Conservation (phyloP, 768 basidiomycete genomes). For the Amanita jacksonii region DNA sequence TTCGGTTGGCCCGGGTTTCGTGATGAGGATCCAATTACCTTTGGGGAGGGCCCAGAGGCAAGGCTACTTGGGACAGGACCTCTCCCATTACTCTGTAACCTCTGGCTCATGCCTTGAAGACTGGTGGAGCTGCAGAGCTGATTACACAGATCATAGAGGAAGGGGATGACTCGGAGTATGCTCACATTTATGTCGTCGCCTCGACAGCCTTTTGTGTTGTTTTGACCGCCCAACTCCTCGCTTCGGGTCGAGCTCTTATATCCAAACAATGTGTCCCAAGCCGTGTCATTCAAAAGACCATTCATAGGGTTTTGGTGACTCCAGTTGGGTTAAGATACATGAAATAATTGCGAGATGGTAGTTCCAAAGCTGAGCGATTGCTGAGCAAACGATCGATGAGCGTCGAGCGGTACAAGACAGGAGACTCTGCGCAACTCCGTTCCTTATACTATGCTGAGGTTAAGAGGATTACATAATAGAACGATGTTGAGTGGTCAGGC, state of each 20-base stretch:
- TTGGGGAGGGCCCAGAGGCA: slow-evolving; percentile 14
- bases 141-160: slow-evolving; percentile 4
- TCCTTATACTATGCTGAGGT: neutral
- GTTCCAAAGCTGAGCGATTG: too few relatives aligned
- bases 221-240: neutral
- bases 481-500: neutral
- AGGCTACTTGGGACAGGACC: slow-evolving; percentile 12
- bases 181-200: slow-evolving; percentile 1
- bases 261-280: neutral
- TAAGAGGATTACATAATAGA: neutral
- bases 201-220: neutral
- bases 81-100: slow-evolving; percentile 15
- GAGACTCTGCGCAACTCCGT: too few relatives aligned
- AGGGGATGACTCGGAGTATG: slow-evolving; percentile 2
- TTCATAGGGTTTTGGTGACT: too few relatives aligned
- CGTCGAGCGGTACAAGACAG: too few relatives aligned
- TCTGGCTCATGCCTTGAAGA: slow-evolving; percentile 10
- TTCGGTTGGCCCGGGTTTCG: neutral
- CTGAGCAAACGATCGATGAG: too few relatives aligned
- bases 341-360: too few relatives aligned
- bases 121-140: slow-evolving; percentile 5
- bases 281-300: neutral
- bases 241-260: neutral
- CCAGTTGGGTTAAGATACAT: too few relatives aligned
- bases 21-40: slow-evolving; percentile 8